phyloP scores from a whole-genome alignment of 2,329 filamentous ascomycete genomes.

The Penicillium italicum region DNA sequence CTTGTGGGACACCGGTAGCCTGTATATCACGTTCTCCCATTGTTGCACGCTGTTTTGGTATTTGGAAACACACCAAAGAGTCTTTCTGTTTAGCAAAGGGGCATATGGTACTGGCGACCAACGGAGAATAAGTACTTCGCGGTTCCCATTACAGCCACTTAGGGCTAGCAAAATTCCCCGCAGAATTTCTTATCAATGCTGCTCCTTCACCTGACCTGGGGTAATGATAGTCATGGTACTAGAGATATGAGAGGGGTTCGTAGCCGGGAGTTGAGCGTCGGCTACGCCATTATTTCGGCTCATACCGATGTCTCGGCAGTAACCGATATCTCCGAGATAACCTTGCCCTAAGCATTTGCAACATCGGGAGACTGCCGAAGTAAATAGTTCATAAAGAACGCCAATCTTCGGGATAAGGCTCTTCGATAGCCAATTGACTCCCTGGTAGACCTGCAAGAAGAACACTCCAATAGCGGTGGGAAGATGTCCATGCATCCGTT shows the following conservation, averaged over 20 bases:
- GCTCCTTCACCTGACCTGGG: neutral
- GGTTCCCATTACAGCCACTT: neutral
- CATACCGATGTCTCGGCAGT: neutral
- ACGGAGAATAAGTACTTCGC: neutral
- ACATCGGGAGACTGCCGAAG: neutral
- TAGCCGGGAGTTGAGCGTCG: neutral
- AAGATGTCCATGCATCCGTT: neutral
- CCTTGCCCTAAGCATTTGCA: neutral
- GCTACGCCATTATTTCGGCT: neutral
- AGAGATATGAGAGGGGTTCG: neutral
- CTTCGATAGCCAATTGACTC: neutral
- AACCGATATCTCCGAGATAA: neutral
- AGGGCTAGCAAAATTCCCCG: neutral
- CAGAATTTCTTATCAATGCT: neutral
- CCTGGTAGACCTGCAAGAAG: neutral
- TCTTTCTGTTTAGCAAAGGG: neutral
- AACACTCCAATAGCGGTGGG: neutral
- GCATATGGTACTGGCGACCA: neutral
- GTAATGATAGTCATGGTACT: neutral
- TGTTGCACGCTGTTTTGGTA: neutral
- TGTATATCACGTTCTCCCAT: neutral
- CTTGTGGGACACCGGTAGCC: neutral
- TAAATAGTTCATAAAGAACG: neutral
- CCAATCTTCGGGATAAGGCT: neutral
- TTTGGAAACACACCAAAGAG: neutral